Evolutionary conservation across 805 yeast genomes (phyloP).

Genomic region (Hanseniaspora clermontiae): DNA sequence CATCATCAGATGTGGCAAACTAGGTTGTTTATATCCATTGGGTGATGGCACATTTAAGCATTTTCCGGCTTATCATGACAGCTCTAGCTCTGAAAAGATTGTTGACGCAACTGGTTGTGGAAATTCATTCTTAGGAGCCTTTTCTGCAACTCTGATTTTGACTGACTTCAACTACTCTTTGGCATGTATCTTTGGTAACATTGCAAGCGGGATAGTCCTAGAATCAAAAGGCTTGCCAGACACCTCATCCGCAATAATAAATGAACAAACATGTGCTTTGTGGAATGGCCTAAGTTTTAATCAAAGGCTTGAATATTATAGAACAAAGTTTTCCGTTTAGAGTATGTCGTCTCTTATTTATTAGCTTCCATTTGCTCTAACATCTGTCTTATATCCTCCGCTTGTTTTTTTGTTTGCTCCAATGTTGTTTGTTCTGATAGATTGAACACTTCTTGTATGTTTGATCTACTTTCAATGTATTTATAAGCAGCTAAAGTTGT

Average conservation of each 20-base stretch:
- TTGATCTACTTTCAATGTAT: constrained; percentile 4
- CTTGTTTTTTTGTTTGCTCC: not conserved
- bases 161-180: constrained; percentile 36
- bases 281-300: constrained; percentile 51
- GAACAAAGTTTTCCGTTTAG: not conserved
- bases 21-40: constrained; percentile 44
- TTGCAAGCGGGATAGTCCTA: constrained; percentile 71
- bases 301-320: constrained; percentile 30
- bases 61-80: constrained; percentile 62
- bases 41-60: constrained; percentile 23
- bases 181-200: constrained; percentile 55
- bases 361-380: constrained; percentile 2
- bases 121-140: constrained; percentile 75
- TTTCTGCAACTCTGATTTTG: constrained; percentile 47
- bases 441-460: constrained; percentile 4
- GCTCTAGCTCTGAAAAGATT: constrained; percentile 33
- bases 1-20: constrained; percentile 63
- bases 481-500: not conserved
- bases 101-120: constrained; percentile 95
- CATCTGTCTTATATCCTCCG: not conserved
- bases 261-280: constrained; percentile 22
- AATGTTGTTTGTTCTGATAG: not conserved
- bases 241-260: constrained; percentile 24
- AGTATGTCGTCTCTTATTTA: not conserved
- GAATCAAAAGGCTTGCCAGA: constrained; percentile 69